Base-by-base conservation (phyloP, 805 yeast genomes). In the Wickerhamomyces hampshirensis region DNA sequence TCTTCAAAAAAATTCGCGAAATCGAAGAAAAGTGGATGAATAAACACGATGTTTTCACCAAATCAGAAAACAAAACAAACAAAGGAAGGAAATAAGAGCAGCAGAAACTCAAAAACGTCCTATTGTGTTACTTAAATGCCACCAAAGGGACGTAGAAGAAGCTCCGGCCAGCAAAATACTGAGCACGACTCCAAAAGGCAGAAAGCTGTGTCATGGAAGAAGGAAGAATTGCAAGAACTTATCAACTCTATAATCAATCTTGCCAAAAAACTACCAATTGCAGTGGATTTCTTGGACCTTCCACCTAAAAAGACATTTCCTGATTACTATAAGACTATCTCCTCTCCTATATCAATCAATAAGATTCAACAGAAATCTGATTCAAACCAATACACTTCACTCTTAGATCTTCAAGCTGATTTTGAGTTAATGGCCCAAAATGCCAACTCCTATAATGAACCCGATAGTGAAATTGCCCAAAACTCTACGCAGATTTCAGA, bases 251-350 rank as follows among this genome's bases (percentile, higher is more conserved):
- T 66, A 1, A 30, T 71, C 10, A 51, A 57, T 10, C 47, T 53
- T 7, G 58, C 68, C 3, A 67, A 28, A 47, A 54, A 23, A 66
- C 60, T 40, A 68, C 61, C 33, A 10, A 35, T 51, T 43, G 66
- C 55, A 44, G 52, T 54, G 21, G 45, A 76, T 57, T 87, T 88
- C 59, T 56, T 78, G 43, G 78, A 75, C 47, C 66, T 87, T 26
- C 96, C 96, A 6, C 71, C 83, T 18, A 75, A 78, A 47, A 78
- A 80, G 53, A 60, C 74, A 31, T 86, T 84, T 52, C 88, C 96
- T 0, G 94, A 86, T 54, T 88, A 87, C 57, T 85, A 80, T 55
- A 64, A 77, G 37, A 77, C 85, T 30, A 78, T 84, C 36, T 60
- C 65, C 35, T 61, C 62, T 16, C 95, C 95, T 3, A 75, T 84